These are phyloP conservation scores for Ilyonectria sp. DNA, from an alignment of 2,329 filamentous ascomycete species.

Conservation along the genomic window DNA sequence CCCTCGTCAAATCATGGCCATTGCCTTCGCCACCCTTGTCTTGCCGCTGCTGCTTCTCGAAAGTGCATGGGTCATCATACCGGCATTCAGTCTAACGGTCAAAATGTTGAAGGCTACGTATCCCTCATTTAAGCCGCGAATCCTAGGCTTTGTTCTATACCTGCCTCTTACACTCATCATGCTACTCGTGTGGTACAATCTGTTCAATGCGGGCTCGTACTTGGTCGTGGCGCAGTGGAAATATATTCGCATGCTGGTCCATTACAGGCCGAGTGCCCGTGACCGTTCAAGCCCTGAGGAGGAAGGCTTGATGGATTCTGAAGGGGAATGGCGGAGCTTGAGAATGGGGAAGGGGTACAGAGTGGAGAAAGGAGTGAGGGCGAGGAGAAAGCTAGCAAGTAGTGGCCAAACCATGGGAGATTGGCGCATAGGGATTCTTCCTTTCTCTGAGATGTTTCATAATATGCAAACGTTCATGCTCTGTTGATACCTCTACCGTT, in stretches of 20 bases:
- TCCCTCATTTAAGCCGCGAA: slow-evolving; percentile 17
- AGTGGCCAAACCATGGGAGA: too few species aligned
- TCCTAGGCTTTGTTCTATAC: slow-evolving; percentile 27
- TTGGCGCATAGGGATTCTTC: too few species aligned
- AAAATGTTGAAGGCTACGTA: slow-evolving; percentile 29
- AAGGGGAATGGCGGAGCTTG: too few species aligned
- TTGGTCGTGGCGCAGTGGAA: neutral
- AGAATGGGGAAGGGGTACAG: too few species aligned
- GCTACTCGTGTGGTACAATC: neutral
- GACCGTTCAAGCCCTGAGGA: neutral
- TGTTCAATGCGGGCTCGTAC: slow-evolving; percentile 1
- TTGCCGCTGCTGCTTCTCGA: slow-evolving; percentile 30
- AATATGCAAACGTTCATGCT: too few species aligned
- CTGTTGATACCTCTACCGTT: too few species aligned
- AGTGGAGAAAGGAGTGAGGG: too few species aligned
- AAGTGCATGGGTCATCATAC: slow-evolving; percentile 30
- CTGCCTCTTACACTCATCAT: slow-evolving; percentile 9
- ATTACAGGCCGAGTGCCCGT: neutral
- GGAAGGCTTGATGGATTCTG: too few species aligned
- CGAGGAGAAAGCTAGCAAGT: too few species aligned
- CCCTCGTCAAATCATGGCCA: slow-evolving; percentile 5
- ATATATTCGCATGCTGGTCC: neutral
- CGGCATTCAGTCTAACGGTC: slow-evolving; percentile 29
- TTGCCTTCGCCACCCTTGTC: neutral
- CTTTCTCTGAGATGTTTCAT: too few species aligned